Conservation (phyloP, 352 stramenopile genomes). For the Phytophthora melonis region DNA sequence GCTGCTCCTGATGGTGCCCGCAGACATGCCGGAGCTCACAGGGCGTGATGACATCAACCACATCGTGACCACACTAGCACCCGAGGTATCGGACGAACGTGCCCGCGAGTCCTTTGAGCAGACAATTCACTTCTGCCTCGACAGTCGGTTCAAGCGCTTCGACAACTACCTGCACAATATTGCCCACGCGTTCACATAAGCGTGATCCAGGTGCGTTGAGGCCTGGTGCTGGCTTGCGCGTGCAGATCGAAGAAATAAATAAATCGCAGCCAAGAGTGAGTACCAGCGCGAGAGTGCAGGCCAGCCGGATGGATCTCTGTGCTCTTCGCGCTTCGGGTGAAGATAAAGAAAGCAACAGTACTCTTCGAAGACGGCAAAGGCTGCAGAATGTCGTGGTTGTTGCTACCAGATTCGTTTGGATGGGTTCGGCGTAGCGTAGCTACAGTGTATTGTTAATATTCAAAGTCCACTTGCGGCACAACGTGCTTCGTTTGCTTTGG, state of each 20-base stretch:
- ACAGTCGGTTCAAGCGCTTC: conserved; percentile 82
- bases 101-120: conserved; percentile 67
- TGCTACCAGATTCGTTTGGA: conserved; percentile 29
- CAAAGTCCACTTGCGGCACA: conserved; percentile 21
- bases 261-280: conserved; percentile 27
- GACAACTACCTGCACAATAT: conserved; percentile 85
- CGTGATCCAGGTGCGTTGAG: conserved; percentile 16
- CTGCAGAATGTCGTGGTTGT: conserved; percentile 22
- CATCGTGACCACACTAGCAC: conserved; percentile 69
- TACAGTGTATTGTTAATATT: conserved; percentile 42
- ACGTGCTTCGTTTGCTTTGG: conserved; percentile 2
- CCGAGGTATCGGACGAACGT: conserved; percentile 68
- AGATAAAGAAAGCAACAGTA: conserved; percentile 31
- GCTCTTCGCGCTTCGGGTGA: conserved; percentile 12
- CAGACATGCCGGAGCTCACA: conserved; percentile 82
- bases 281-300: conserved; percentile 18
- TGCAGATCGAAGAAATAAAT: conserved; percentile 40
- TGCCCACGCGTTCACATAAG: conserved; percentile 43
- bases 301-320: conserved; percentile 5
- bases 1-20: conserved; percentile 84
- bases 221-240: conserved; percentile 19
- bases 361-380: conserved; percentile 8
- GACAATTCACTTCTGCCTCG: conserved; percentile 72
- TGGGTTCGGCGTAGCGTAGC: conserved; percentile 21
- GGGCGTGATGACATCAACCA: conserved; percentile 86